These are phyloP conservation scores for Graphiopsis chlorocephala DNA, from an alignment of 2,329 filamentous ascomycete genomes.

Conservation along the genomic window DNA sequence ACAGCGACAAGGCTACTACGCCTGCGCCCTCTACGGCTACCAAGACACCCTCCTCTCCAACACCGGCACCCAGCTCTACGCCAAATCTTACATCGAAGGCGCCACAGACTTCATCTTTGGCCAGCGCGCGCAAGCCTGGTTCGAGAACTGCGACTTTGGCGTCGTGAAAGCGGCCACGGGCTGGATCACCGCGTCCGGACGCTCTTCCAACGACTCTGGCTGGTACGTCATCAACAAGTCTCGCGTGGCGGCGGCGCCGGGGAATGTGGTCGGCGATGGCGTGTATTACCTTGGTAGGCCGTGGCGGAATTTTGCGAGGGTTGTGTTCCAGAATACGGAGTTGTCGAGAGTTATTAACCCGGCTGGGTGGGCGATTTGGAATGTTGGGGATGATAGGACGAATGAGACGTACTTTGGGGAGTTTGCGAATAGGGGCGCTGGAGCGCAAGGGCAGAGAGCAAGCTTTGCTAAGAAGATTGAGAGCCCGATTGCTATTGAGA, in stretches of 20 bases:
- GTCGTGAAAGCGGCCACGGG: slow-evolving; percentile 35
- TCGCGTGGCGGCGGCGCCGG: slow-evolving; percentile 43
- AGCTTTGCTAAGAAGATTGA: slow-evolving; percentile 45
- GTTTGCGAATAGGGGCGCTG: slow-evolving; percentile 58
- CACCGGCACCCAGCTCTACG: slow-evolving; percentile 55
- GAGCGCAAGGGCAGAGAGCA: slow-evolving; percentile 51
- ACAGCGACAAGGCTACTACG: slow-evolving; percentile 56
- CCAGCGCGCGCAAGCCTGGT: slow-evolving; percentile 52
- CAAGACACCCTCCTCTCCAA: slow-evolving; percentile 56
- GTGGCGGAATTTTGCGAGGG: slow-evolving; percentile 52
- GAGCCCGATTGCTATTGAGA: slow-evolving; percentile 42
- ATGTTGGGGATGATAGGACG: slow-evolving; percentile 47
- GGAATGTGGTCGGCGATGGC: slow-evolving; percentile 38
- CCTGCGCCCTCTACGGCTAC: slow-evolving; percentile 53
- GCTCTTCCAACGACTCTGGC: slow-evolving; percentile 37
- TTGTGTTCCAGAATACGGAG: slow-evolving; percentile 51
- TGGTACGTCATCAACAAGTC: slow-evolving; percentile 58
- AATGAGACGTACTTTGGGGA: slow-evolving; percentile 57
- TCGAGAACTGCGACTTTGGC: slow-evolving; percentile 49
- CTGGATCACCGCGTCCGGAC: slow-evolving; percentile 43
- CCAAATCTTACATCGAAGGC: slow-evolving; percentile 55
- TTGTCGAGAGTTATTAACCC: slow-evolving; percentile 58
- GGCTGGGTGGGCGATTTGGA: slow-evolving; percentile 60
- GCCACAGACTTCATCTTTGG: slow-evolving; percentile 62
- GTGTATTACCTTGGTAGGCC: slow-evolving; percentile 53